Evolutionary conservation across 2,329 filamentous ascomycete genomes (phyloP), one percentile per base, ranked within the genome.

Genomic region (Botrytis cinerea): DNA sequence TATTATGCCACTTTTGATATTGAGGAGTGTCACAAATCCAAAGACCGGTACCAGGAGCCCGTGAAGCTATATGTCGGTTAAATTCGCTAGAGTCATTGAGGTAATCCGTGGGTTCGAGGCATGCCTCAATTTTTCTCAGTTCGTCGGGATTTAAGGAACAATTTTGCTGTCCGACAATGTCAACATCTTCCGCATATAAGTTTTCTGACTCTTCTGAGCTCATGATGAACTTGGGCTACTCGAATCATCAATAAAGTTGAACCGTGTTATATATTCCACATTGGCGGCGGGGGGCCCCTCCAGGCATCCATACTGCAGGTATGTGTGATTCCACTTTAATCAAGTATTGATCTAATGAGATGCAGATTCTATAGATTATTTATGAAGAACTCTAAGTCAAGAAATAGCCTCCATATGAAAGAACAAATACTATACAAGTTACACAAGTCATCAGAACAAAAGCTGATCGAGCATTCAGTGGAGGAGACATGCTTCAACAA

Each of bases 31-130:
- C 63, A 51, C 73, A 64, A 16, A 78, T 70, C 78, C 77, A 79
- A 18, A 74, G 25, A 14, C 75, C 76, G 14, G 76, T 79, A 10
- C 75, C 74, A 22, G 69, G 51, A 16, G 74, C 73, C 43, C 77
- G 60, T 14, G 75, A 75, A 48, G 62, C 57, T 9, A 77, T 62
- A 46, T 78, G 75, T 28, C 76, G 75, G n/a, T 73, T 70, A 57
- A 74, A 78, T 38, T 78, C 76, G 63, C 73, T 76, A 5, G 72
- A 73, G 1, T 74, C 71, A 12, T 70, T 48, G 4, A 60, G 20
- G 57, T 75, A 77, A 35, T 78, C 75, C n/a, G 76, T 78, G 4
- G 75, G 77, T 51, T 74, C 18, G 8, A 79, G 74, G 75, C 76
- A 77, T 45, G n/a, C 35, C 20, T 51, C 35, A 18, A 54, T 69